Conservation (phyloP, 352 stramenopile genomes). For the Phytophthora sp. region DNA sequence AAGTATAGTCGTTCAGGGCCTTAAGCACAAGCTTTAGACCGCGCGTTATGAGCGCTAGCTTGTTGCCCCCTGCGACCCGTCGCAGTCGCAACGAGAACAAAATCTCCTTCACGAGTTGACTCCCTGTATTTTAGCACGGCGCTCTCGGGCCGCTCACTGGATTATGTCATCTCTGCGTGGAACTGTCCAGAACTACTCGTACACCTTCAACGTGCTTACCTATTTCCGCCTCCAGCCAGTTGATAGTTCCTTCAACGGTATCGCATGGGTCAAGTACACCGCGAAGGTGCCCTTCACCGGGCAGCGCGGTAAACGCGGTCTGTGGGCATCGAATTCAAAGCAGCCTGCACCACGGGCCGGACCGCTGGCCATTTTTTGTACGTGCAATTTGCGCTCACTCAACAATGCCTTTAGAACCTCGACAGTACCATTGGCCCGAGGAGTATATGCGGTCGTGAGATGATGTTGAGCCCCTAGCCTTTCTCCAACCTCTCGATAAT, state of each 20-base stretch:
- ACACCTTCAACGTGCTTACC: neutral
- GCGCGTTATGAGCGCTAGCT: constrained; percentile 21
- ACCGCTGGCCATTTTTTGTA: neutral
- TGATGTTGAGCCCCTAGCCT: neutral
- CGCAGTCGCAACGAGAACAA: constrained; percentile 18
- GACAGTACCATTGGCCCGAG: constrained; percentile 32
- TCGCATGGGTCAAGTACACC: constrained; percentile 4
- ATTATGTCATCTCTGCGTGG: neutral
- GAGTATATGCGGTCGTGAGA: constrained; percentile 3
- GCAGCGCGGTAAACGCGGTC: constrained; percentile 23
- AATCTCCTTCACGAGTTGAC: constrained; percentile 14
- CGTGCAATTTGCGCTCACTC: neutral
- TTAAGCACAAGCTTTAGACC: constrained; percentile 9
- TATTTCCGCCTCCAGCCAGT: constrained; percentile 17
- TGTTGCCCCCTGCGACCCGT: constrained; percentile 12
- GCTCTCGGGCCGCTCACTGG: constrained; percentile 15
- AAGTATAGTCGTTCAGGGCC: constrained; percentile 25
- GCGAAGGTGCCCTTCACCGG: neutral
- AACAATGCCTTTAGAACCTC: constrained; percentile 16
- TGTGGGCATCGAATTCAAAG: constrained; percentile 15
- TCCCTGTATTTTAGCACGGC: constrained; percentile 9
- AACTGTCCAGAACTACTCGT: constrained; percentile 4
- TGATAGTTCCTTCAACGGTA: neutral
- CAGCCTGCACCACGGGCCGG: constrained; percentile 15
- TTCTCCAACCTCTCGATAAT: neutral